Percentiles rank a stretch among this genome's conserved stretches.
phyloP scores from a whole-genome alignment of 78 protist genomes.

The Emiliania huxleyi region DNA sequence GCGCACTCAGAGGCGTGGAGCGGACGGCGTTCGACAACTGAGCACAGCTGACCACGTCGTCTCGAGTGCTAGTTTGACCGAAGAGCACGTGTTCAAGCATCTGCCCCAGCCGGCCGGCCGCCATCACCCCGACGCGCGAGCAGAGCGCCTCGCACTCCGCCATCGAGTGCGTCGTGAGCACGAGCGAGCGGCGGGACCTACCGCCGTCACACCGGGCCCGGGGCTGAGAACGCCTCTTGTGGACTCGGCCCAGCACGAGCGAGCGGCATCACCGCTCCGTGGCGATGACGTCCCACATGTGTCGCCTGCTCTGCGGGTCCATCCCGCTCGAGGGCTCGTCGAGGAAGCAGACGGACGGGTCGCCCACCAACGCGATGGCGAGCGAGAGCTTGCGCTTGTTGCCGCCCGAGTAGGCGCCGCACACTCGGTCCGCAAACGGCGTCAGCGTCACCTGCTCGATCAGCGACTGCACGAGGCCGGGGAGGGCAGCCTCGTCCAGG shows the following conservation, averaged over 20 bases:
- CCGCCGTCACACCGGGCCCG: not conserved
- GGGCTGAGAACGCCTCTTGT: no score
- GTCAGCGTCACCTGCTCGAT: not conserved
- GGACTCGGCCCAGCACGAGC: not conserved
- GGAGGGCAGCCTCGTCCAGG: not conserved
- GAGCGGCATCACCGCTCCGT: not conserved
- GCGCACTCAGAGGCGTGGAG: no score
- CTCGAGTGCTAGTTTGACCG: no score
- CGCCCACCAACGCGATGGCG: constrained; percentile 77
- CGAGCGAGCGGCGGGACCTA: not conserved
- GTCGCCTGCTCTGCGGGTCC: constrained; percentile 67
- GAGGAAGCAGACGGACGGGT: constrained; percentile 49
- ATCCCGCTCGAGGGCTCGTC: constrained; percentile 73
- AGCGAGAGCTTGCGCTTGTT: constrained; percentile 63
- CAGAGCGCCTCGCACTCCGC: constrained; percentile 59
- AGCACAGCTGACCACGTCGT: no score
- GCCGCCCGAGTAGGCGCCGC: constrained; percentile 58
- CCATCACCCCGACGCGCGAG: constrained; percentile 67
- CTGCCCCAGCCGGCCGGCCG: not conserved
- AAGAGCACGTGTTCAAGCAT: no score
- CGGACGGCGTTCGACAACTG: no score
- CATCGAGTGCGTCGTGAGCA: constrained; percentile 15
- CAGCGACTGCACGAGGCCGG: not conserved
- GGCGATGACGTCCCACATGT: constrained; percentile 66
- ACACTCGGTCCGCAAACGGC: not conserved